Conservation (phyloP, 352 stramenopile species). For the Phytophthora multivora region DNA sequence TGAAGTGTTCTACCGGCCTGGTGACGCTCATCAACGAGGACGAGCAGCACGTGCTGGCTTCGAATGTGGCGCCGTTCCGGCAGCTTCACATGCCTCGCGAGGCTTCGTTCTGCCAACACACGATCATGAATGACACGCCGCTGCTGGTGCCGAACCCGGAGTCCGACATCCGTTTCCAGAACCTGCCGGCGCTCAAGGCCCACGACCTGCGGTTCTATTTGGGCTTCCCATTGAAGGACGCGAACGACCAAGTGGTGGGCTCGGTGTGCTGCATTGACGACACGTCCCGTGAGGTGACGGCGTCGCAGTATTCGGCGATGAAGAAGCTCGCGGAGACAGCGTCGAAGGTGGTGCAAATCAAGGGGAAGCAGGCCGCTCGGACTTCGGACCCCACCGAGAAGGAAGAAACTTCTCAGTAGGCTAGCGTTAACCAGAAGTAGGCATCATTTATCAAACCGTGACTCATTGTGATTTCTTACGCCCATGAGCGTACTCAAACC, state of each 20-base stretch:
- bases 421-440: neutral
- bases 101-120: slow-evolving; percentile 72
- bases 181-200: slow-evolving; percentile 34
- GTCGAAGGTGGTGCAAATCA: slow-evolving; percentile 44
- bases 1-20: slow-evolving; percentile 55
- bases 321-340: slow-evolving; percentile 54
- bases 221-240: slow-evolving; percentile 47
- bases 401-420: slow-evolving; percentile 2
- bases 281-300: slow-evolving; percentile 48
- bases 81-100: slow-evolving; percentile 52
- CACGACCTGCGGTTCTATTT: slow-evolving; percentile 49
- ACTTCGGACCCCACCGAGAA: slow-evolving; percentile 4
- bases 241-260: slow-evolving; percentile 56
- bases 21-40: slow-evolving; percentile 65
- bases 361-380: slow-evolving; percentile 24
- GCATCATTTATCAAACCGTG: slow-evolving; percentile 27
- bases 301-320: slow-evolving; percentile 64
- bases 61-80: slow-evolving; percentile 33
- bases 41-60: slow-evolving; percentile 53
- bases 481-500: neutral
- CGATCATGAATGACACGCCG: slow-evolving; percentile 66
- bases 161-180: slow-evolving; percentile 72
- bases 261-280: slow-evolving; percentile 68
- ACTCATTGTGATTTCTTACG: neutral
- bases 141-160: slow-evolving; percentile 61